Evolutionary conservation across 1,139 yeast species (phyloP).

Genomic region (Taphrina confusa): DNA sequence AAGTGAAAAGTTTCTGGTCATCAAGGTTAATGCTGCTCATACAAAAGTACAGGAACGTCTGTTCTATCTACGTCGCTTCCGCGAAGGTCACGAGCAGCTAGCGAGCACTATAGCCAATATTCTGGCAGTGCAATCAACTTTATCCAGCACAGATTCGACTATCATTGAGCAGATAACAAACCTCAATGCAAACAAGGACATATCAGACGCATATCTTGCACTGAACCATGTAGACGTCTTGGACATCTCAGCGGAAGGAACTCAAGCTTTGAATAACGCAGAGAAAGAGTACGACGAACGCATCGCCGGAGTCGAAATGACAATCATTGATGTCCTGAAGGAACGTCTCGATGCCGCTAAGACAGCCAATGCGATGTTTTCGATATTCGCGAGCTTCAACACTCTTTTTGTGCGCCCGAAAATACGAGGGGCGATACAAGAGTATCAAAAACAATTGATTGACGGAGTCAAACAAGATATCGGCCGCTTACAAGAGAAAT

Average conservation of each 20-base stretch:
- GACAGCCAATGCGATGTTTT: constrained; percentile 55
- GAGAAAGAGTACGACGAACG: constrained; percentile 51
- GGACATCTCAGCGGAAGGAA: constrained; percentile 48
- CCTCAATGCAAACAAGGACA: constrained; percentile 43
- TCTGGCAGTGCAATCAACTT: constrained; percentile 56
- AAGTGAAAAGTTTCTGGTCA: constrained; percentile 68
- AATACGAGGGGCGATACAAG: constrained; percentile 58
- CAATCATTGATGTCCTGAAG: constrained; percentile 51
- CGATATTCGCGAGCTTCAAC: constrained; percentile 54
- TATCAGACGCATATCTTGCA: constrained; percentile 52
- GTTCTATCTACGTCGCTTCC: constrained; percentile 52
- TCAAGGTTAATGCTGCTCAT: constrained; percentile 59
- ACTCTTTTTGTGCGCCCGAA: constrained; percentile 55
- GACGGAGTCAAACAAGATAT: constrained; percentile 55
- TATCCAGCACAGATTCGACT: constrained; percentile 40
- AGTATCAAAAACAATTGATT: constrained; percentile 56
- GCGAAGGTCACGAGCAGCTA: constrained; percentile 60
- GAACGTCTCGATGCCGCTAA: constrained; percentile 49
- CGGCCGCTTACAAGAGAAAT: constrained; percentile 49
- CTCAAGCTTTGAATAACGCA: constrained; percentile 49
- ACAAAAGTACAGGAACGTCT: constrained; percentile 54
- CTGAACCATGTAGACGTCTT: constrained; percentile 49
- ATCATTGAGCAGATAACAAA: constrained; percentile 11
- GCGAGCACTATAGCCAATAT: constrained; percentile 44
- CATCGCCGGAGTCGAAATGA: constrained; percentile 52